Conservation (phyloP, 1,139 yeast genomes). For the Kluyveromyces sp. region DNA sequence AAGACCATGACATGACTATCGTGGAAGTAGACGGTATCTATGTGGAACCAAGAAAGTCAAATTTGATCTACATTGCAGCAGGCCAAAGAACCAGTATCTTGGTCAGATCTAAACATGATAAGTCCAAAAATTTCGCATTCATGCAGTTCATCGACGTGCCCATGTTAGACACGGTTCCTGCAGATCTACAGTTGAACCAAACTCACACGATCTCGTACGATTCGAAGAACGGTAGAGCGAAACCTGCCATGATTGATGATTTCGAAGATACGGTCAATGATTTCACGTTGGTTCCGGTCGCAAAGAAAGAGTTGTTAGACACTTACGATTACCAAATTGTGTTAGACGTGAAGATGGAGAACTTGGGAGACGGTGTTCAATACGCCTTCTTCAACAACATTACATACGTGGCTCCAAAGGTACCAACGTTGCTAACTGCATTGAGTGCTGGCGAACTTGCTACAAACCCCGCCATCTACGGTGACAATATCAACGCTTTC, state of each 20-base stretch:
- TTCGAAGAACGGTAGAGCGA: constrained; percentile 31
- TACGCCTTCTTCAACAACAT: constrained; percentile 71
- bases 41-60: constrained; percentile 51
- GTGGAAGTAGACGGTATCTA: constrained; percentile 72
- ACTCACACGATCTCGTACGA: constrained; percentile 48
- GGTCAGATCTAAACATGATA: constrained; percentile 44
- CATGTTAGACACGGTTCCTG: constrained; percentile 59
- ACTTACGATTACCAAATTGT: constrained; percentile 57
- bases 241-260: constrained; percentile 18
- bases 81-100: constrained; percentile 68
- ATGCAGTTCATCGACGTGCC: constrained; percentile 54
- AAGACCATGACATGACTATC: constrained; percentile 58
- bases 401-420: constrained; percentile 55
- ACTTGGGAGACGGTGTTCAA: constrained; percentile 63
- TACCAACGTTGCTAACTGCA: constrained; percentile 58
- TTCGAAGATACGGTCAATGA: constrained; percentile 43
- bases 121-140: constrained; percentile 49
- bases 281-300: constrained; percentile 45
- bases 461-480: constrained; percentile 47
- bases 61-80: constrained; percentile 54
- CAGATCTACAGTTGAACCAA: constrained; percentile 46
- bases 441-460: constrained; percentile 45
- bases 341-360: constrained; percentile 57
- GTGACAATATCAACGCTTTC: constrained; percentile 58
- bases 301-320: constrained; percentile 38